Conservation (phyloP, 148 eudicot genomes). For the Agrostemma githago region DNA sequence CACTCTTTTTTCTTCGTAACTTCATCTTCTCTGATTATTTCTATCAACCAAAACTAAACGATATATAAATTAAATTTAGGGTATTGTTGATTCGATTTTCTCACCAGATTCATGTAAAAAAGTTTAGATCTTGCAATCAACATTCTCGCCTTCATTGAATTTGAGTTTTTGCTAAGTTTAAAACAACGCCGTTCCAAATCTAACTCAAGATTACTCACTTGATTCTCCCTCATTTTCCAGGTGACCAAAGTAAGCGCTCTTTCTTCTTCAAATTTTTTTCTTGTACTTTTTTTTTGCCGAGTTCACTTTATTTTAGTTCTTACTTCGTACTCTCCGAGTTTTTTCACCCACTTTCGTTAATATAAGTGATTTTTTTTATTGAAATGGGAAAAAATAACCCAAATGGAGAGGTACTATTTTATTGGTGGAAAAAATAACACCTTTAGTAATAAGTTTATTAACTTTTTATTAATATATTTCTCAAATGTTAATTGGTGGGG, state of each 20-base stretch:
- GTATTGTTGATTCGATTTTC: conserved; percentile 4
- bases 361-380: no score
- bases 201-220: neutral
- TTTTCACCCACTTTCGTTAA: no score
- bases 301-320: neutral
- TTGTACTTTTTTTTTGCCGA: neutral
- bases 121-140: neutral
- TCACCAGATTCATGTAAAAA: conserved; percentile 11
- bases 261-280: neutral
- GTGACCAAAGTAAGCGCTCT: neutral
- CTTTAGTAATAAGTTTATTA: neutral
- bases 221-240: neutral
- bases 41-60: neutral
- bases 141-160: neutral
- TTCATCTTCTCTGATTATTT: neutral
- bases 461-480: neutral
- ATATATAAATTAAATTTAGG: conserved; percentile 15
- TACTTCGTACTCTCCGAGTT: no score
- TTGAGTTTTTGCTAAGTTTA: neutral
- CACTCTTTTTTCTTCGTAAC: conserved; percentile 20
- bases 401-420: no score
- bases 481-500: neutral
- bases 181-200: neutral
- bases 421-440: neutral
- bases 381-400: no score